Evolutionary conservation across 1,139 yeast species (phyloP), one percentile per base, ranked within the genome.

Genomic region (Yamadazyma spencermartinsiae): DNA sequence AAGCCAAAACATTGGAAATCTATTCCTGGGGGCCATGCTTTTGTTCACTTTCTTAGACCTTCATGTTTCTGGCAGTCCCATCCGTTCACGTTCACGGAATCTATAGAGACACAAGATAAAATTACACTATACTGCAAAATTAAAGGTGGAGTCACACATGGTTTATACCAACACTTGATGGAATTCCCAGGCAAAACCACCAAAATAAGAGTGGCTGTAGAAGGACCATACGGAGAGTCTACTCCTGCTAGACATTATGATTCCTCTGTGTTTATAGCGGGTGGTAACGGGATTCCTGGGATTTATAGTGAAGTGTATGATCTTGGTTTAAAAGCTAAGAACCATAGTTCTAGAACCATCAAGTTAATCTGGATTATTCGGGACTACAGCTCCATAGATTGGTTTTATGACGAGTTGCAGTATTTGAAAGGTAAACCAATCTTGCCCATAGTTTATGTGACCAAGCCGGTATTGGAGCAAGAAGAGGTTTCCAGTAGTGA

Each of bases 11-110:
- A 60, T 42, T 74, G 77, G 77, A 52, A 57, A 14, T 50, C 72
- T 1, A 51, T 59, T 32, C 75, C 79, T 8, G 81, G 80, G 30
- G 74, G 78, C 1, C 79, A 75, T 51, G 80, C 76, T 0, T 77
- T 70, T 40, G 58, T 77, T 28, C 68, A 73, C 45, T 75, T 77
- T 51, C 39, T 72, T 26, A 55, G 57, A 33, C 62, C 62, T 4
- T 39, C 54, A 13, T 59, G 59, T 40, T 69, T 68, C 48, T 69
- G 71, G 71, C 75, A 69, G 46, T 65, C 72, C 2, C 75, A 69
- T 48, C 74, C 74, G 5, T 69, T 69, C 44, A 65, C 74, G 0
- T 65, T 63, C 41, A 55, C 62, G 9, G 60, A 55, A 8, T 48
- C 60, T 2, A 45, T 44, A 6, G 59, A 50, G 24, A 44, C 51